Conservation (phyloP, 306 rosid genomes). For the Trifolium subterraneum region DNA sequence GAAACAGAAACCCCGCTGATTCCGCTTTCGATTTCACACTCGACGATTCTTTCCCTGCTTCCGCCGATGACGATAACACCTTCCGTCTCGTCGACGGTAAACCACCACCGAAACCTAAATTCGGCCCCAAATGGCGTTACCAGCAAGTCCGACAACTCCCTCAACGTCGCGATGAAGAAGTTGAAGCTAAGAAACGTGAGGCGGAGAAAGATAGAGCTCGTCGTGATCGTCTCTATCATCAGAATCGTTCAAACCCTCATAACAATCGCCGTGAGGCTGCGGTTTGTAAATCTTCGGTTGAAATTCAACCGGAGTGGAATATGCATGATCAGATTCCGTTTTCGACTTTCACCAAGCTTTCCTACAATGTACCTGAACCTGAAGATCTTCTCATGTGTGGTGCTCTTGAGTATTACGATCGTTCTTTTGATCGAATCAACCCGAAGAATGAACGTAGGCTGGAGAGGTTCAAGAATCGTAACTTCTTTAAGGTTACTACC, state of each 20-base stretch:
- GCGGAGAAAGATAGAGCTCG: conserved; percentile 93
- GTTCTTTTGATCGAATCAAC: conserved; percentile 68
- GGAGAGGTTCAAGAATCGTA: conserved; percentile 81
- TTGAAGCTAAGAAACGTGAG: conserved; percentile 83
- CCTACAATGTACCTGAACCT: conserved; percentile 82
- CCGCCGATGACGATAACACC: conserved; percentile 62
- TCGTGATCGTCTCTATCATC: conserved; percentile 78
- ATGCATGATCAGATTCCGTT: conserved; percentile 95
- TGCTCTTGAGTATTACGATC: conserved; percentile 79
- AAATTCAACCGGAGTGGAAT: conserved; percentile 95
- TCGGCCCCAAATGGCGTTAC: conserved; percentile 89
- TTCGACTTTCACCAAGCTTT: conserved; percentile 87
- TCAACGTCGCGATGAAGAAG: conserved; percentile 92
- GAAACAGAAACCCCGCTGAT: conserved; percentile 73
- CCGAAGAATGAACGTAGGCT: conserved; percentile 89
- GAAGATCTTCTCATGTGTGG: conserved; percentile 85
- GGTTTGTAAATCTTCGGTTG: conserved; percentile 80
- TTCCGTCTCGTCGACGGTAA: conserved; percentile 88
- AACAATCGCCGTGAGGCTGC: conserved; percentile 81
- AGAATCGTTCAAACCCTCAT: conserved; percentile 74
- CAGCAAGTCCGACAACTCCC: conserved; percentile 86
- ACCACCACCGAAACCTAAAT: conserved; percentile 86
- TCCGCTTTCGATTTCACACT: conserved; percentile 83
- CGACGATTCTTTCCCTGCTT: conserved; percentile 81
- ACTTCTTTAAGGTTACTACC: conserved; percentile 90